Percentiles rank a stretch among this genome's conserved stretches.
These are phyloP conservation scores for Pichia phayaonensis DNA, from an alignment of 805 yeast species.

Conservation along the genomic window DNA sequence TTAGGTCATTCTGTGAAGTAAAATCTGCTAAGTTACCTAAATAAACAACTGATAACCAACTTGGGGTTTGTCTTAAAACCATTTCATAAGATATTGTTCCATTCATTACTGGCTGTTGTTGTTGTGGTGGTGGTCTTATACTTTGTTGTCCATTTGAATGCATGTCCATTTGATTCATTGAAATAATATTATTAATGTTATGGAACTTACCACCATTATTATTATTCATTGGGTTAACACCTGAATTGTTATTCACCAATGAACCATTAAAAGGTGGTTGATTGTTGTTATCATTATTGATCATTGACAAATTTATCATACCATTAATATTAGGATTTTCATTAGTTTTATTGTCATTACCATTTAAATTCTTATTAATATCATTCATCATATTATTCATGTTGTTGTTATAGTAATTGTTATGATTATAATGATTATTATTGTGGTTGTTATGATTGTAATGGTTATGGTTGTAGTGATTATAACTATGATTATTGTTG, in stretches of 20 bases:
- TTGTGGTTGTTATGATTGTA: constrained; percentile 10
- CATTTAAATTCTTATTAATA: not conserved
- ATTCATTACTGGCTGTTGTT: constrained; percentile 1
- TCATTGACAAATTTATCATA: not conserved
- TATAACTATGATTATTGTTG: not conserved
- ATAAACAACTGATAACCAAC: constrained; percentile 80
- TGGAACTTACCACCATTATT: constrained; percentile 1
- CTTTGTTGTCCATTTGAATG: constrained; percentile 1
- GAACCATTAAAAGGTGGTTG: not conserved
- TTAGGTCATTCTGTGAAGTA: constrained; percentile 63
- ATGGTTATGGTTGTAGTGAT: constrained; percentile 1
- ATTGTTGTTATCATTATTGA: not conserved
- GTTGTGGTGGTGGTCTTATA: constrained; percentile 7
- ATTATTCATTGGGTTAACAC: constrained; percentile 1
- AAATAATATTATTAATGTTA: constrained; percentile 1
- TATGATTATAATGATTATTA: constrained; percentile 12
- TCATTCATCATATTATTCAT: constrained; percentile 1
- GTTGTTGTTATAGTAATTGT: constrained; percentile 10
- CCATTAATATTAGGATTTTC: not conserved
- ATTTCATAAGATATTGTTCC: constrained; percentile 45
- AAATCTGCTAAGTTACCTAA: constrained; percentile 78
- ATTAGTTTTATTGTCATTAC: not conserved
- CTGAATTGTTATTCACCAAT: not conserved
- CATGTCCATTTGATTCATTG: constrained; percentile 3
- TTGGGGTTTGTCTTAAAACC: constrained; percentile 70